Base-by-base conservation (phyloP, 192 early-diverging fungal genomes). In the Mortierella hygrophila region DNA sequence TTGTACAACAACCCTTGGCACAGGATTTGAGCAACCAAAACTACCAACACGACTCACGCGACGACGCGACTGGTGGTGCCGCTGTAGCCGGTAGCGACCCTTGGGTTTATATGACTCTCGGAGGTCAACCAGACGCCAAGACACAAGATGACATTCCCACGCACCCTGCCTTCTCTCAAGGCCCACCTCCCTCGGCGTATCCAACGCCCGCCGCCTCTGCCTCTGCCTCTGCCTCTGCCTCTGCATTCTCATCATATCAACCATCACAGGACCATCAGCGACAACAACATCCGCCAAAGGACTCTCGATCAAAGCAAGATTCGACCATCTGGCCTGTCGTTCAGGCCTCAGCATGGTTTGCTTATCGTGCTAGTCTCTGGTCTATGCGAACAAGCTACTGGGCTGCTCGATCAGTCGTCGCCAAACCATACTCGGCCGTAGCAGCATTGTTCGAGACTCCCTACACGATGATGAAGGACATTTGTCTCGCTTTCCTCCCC, bases 401-500 rank as follows among this genome's bases (percentile, higher is more conserved):
- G 32, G 26, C 37, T 15, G 20, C 29, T 7, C 38, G 32, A 7
- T 78, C 68, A 26, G 42, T 75, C 0, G 71, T 86, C 5, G 47
- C 70, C 11, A 72, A 80, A 41, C 84, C 84, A 4, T 11, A 73
- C 2, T 26, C 9, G 1, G 54, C 60, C 10, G 20, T 72, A 6
- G 60, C 69, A 29, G 75, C 55, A 0, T 9, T 86, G 20, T 57
- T 57, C 6, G 79, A 81, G 26, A 72, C 68, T 10, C 84, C 84
- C 1, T 80, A 57, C 32, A 35, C 23, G 13, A 70, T 86, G 35
- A 74, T 80, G 21, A 52, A 49, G 18, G 84, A 86, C 35, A 78
- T 86, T 32, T 86, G 75, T 65, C 77, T 78, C 16, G 79, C 84
- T 2, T 80, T 86, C 20, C 37, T 86, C 63, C 84, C 84, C 10